A percentile compares a stretch with the other conserved stretches of the same genome.
These are phyloP conservation scores for Ogataea methylovora DNA, from an alignment of 805 yeast species.

Conservation along the genomic window DNA sequence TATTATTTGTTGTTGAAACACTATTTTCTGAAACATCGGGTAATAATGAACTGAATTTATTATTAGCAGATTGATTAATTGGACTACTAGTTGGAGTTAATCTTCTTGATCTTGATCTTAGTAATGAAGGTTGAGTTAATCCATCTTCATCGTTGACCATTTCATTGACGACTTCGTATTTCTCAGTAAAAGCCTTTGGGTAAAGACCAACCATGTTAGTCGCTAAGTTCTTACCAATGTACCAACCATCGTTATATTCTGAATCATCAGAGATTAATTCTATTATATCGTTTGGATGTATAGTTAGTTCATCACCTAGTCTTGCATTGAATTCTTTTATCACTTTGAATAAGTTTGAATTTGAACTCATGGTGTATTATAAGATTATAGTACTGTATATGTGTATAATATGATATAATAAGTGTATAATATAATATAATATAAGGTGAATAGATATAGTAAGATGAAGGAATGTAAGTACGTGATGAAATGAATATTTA, in stretches of 20 bases:
- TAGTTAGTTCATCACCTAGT: constrained; percentile 80
- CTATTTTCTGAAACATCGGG: constrained; percentile 1
- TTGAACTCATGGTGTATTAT: too few relatives aligned
- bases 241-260: constrained; percentile 97
- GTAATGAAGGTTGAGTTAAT: constrained; percentile 39
- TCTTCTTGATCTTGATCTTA: constrained; percentile 57
- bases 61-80: constrained; percentile 6
- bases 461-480: too few relatives aligned
- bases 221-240: constrained; percentile 71
- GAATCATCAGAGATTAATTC: constrained; percentile 89
- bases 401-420: too few relatives aligned
- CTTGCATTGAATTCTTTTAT: constrained; percentile 85
- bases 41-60: constrained; percentile 1
- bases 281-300: constrained; percentile 76
- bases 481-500: too few relatives aligned
- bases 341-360: constrained; percentile 31
- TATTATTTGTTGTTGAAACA: not conserved
- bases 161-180: constrained; percentile 1
- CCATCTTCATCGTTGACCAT: constrained; percentile 6
- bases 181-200: constrained; percentile 78
- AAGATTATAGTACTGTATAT: too few relatives aligned
- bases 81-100: constrained; percentile 22
- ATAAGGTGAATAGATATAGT: too few relatives aligned
- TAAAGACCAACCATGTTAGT: constrained; percentile 79
- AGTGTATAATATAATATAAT: too few relatives aligned